These are phyloP conservation scores for Westerdykella aurantiaca DNA, from an alignment of 2,329 filamentous ascomycete species.

Conservation along the genomic window DNA sequence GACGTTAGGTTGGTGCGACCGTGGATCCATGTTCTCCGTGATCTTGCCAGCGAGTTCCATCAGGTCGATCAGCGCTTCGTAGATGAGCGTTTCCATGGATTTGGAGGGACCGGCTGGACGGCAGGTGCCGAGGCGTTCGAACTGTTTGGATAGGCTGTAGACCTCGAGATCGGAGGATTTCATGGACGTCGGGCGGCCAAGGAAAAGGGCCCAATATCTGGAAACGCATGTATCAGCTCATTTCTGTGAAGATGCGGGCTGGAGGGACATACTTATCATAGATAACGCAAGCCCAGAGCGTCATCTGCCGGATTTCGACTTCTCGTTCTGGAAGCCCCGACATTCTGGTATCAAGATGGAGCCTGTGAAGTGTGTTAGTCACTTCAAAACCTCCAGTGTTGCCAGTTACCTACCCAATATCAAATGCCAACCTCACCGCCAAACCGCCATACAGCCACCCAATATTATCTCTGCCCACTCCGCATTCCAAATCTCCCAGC, in stretches of 20 bases:
- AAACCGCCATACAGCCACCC: constrained; percentile 52
- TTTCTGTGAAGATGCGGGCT: neutral
- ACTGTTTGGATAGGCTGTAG: constrained; percentile 44
- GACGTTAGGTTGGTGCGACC: constrained; percentile 14
- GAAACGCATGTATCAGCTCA: constrained; percentile 6
- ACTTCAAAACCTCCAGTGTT: constrained; percentile 40
- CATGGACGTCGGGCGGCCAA: constrained; percentile 51
- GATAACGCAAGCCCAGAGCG: constrained; percentile 48
- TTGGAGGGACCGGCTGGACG: constrained; percentile 30
- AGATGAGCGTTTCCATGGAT: constrained; percentile 40
- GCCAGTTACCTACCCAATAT: constrained; percentile 20
- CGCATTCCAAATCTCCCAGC: constrained; percentile 50
- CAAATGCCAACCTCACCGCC: constrained; percentile 24
- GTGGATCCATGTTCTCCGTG: constrained; percentile 41
- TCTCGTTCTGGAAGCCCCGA: constrained; percentile 45
- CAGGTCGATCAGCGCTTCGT: constrained; percentile 50
- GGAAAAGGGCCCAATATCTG: constrained; percentile 49
- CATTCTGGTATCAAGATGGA: constrained; percentile 44
- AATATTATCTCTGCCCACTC: constrained; percentile 49
- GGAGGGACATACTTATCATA: constrained; percentile 42
- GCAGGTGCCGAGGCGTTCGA: constrained; percentile 41
- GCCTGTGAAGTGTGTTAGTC: constrained; percentile 29
- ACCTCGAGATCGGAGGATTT: constrained; percentile 49
- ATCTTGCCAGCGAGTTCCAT: constrained; percentile 53
- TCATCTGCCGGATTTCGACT: constrained; percentile 47